Conservation (phyloP, 1,284 basidiomycete species). For the Ustilago bromivora region DNA sequence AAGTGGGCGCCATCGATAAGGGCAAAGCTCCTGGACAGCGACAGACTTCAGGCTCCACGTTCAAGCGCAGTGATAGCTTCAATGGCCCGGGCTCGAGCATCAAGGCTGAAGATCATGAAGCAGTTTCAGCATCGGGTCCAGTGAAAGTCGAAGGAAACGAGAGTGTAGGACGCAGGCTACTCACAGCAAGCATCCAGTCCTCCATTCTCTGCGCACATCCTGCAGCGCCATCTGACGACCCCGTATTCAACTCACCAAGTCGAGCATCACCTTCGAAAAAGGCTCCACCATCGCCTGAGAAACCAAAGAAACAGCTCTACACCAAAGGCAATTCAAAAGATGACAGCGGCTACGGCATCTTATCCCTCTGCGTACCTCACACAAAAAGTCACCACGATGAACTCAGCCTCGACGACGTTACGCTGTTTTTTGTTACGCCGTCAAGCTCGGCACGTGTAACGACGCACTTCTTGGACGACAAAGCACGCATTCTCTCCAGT, state of each 20-base stretch:
- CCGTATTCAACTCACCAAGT: neutral
- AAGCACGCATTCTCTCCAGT: constrained; percentile 50
- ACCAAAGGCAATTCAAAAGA: constrained; percentile 47
- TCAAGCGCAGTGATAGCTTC: neutral
- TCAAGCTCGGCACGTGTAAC: constrained; percentile 64
- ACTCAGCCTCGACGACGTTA: constrained; percentile 21
- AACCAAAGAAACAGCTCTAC: constrained; percentile 31
- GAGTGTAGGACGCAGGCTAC: neutral
- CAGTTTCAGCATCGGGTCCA: neutral
- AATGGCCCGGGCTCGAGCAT: neutral
- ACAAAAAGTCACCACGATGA: neutral
- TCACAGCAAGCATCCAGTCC: constrained; percentile 2
- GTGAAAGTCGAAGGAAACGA: neutral
- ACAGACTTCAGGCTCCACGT: neutral
- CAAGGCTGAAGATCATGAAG: constrained; percentile 10
- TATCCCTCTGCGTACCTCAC: constrained; percentile 36
- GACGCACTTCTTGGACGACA: constrained; percentile 60
- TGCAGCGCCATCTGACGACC: neutral
- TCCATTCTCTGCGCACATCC: constrained; percentile 15
- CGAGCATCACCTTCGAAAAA: neutral
- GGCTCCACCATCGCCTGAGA: constrained; percentile 5
- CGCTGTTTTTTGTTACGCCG: constrained; percentile 57
- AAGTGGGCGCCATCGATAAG: constrained; percentile 25
- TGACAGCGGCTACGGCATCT: constrained; percentile 42
- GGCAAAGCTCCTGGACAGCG: neutral